Evolutionary conservation across 164 flowering plant genomes (phyloP).

Genomic region (Chimonanthus salicifolius): DNA sequence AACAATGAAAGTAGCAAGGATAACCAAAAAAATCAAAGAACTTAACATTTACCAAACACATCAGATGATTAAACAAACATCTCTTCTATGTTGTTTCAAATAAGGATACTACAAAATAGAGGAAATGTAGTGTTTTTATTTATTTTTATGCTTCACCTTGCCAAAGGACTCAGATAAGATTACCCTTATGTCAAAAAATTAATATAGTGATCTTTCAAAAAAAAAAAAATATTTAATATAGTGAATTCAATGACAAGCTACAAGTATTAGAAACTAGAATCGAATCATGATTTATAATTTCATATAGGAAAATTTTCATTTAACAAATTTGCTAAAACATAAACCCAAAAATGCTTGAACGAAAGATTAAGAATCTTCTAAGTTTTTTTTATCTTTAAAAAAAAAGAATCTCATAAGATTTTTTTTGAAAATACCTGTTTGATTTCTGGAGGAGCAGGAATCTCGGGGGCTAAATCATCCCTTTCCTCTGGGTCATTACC

Average conservation of each 20-base stretch:
- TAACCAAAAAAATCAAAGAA: too few species aligned
- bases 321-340: neutral
- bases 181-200: neutral
- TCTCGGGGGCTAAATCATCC: constrained; percentile 89
- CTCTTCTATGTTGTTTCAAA: neutral
- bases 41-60: too few species aligned
- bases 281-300: neutral
- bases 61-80: too few species aligned
- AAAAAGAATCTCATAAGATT: neutral
- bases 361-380: neutral
- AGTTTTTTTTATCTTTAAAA: neutral
- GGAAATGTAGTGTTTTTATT: neutral
- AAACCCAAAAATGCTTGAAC: neutral
- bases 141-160: neutral
- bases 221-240: too few species aligned
- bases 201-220: neutral
- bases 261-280: neutral
- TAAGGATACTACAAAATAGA: neutral
- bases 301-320: neutral
- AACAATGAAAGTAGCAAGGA: too few species aligned
- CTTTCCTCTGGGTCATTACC: constrained; percentile 86
- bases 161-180: neutral
- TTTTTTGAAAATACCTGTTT: constrained; percentile 48
- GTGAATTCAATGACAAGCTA: neutral
- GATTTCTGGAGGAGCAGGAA: constrained; percentile 98